Percentiles rank a stretch among this genome's conserved stretches.
Evolutionary conservation across 345 rosid species (phyloP).

Genomic region (Brassica juncea): DNA sequence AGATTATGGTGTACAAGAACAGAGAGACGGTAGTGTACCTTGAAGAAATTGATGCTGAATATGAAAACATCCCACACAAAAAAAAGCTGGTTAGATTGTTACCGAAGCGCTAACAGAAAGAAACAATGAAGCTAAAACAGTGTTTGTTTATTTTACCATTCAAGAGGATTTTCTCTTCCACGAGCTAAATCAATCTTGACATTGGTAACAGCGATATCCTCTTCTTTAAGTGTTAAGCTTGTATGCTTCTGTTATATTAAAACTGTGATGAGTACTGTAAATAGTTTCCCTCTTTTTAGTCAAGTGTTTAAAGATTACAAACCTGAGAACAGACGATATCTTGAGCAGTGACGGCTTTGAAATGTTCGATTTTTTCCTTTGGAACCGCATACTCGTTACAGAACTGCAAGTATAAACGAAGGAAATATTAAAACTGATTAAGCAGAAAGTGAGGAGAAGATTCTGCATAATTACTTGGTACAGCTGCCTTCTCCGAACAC

Average conservation of each 20-base stretch:
- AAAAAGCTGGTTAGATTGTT: conserved; percentile 23
- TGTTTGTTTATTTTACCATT: conserved; percentile 54
- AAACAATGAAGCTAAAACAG: conserved; percentile 5
- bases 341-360: conserved; percentile 74
- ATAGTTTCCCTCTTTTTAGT: not conserved
- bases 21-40: conserved; percentile 42
- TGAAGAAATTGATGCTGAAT: conserved; percentile 87
- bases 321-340: conserved; percentile 98
- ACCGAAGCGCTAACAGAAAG: not conserved
- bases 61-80: conserved; percentile 9
- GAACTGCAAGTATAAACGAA: conserved; percentile 56
- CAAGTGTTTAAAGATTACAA: not conserved
- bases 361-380: conserved; percentile 73
- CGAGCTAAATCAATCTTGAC: conserved; percentile 87
- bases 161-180: conserved; percentile 84
- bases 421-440: not conserved
- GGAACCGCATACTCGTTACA: conserved; percentile 97
- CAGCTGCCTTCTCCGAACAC: conserved; percentile 82
- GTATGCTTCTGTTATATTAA: conserved; percentile 58
- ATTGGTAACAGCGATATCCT: conserved; percentile 78
- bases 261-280: conserved; percentile 3
- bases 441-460: not conserved
- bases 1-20: not conserved
- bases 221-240: conserved; percentile 63
- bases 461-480: conserved; percentile 60